These are phyloP conservation scores for Samsoniella hepiali DNA, from an alignment of 2,329 filamentous ascomycete species.

Conservation along the genomic window DNA sequence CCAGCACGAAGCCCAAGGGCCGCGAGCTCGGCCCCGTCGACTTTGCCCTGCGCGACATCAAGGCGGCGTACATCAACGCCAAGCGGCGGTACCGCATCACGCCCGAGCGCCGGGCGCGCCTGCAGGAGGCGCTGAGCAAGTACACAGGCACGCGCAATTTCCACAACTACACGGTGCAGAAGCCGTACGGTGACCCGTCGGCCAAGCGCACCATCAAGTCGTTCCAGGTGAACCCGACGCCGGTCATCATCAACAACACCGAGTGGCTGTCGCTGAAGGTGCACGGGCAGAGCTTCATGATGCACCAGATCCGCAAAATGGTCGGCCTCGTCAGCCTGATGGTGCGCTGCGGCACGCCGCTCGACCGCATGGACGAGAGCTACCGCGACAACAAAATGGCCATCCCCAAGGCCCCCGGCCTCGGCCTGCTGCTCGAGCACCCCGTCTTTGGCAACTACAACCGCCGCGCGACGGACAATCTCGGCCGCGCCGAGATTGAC, in stretches of 20 bases:
- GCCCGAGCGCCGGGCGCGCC: conserved; percentile 63
- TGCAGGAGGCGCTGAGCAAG: conserved; percentile 70
- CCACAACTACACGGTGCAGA: conserved; percentile 97
- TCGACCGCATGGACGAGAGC: conserved; percentile 67
- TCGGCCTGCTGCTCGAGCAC: conserved; percentile 83
- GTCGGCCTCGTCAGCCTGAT: conserved; percentile 85
- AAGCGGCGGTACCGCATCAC: conserved; percentile 84
- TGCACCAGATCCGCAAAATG: conserved; percentile 99
- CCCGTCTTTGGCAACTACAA: conserved; percentile 94
- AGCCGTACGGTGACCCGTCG: conserved; percentile 74
- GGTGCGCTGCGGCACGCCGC: conserved; percentile 77
- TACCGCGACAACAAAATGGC: conserved; percentile 72
- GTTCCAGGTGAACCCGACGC: conserved; percentile 72
- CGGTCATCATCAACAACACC: conserved; percentile 83
- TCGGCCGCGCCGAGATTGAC: conserved; percentile 67
- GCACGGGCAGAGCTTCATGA: conserved; percentile 99
- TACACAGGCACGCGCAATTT: conserved; percentile 88
- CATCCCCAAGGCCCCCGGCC: conserved; percentile 88
- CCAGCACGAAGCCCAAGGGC: conserved; percentile 37
- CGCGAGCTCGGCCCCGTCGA: conserved; percentile 53
- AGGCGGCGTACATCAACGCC: conserved; percentile 75
- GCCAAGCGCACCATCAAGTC: conserved; percentile 90
- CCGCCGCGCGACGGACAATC: conserved; percentile 60
- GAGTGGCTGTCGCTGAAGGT: conserved; percentile 96
- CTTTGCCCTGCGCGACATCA: conserved; percentile 68